Conservation (phyloP, 148 eudicot genomes). For the Linanthus parryae region DNA sequence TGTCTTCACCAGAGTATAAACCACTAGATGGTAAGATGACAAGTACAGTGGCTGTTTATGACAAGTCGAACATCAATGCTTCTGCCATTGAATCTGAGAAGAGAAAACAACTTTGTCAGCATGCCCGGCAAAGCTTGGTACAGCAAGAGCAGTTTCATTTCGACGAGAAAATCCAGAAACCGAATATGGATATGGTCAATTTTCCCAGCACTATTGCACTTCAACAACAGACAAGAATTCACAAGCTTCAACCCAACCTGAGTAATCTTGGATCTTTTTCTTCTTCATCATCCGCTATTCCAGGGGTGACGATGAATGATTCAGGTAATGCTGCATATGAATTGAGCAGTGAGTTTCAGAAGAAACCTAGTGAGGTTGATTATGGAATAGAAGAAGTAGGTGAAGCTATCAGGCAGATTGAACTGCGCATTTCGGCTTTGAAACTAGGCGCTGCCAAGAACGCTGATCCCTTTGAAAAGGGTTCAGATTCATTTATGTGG, state of each 20-base stretch:
- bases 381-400: constrained; percentile 30
- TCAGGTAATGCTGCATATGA: constrained; percentile 4
- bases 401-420: constrained; percentile 36
- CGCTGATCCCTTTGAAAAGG: constrained; percentile 2
- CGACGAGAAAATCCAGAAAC: not conserved
- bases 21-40: not conserved
- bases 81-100: constrained; percentile 13
- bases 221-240: not conserved
- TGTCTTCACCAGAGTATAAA: constrained; percentile 2
- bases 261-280: constrained; percentile 1
- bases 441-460: constrained; percentile 19
- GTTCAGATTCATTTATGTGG: not conserved
- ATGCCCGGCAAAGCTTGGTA: constrained; percentile 9
- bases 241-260: constrained; percentile 1
- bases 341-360: not conserved
- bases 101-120: constrained; percentile 23
- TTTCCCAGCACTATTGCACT: constrained; percentile 1
- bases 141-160: constrained; percentile 9
- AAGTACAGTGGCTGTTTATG: not conserved
- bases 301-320: not conserved
- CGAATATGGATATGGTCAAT: not conserved
- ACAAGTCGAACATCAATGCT: constrained; percentile 5
- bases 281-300: constrained; percentile 4
- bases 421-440: constrained; percentile 33
- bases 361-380: constrained; percentile 14